phyloP scores from a whole-genome alignment of 2,329 filamentous ascomycete genomes.

The Colletotrichum sp. region DNA sequence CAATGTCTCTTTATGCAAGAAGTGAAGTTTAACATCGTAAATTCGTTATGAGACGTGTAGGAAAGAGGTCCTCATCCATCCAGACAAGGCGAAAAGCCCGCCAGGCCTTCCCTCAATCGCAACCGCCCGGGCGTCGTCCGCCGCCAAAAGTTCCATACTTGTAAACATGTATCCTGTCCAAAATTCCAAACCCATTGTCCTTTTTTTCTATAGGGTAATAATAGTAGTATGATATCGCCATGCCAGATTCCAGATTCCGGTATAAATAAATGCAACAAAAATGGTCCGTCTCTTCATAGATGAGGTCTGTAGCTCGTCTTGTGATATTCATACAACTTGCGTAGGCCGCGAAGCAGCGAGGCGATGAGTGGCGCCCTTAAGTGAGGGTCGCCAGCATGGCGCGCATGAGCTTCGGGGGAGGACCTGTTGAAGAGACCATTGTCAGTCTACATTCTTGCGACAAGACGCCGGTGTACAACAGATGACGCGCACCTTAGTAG shows the following conservation, averaged over 20 bases:
- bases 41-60: neutral
- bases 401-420: constrained; percentile 66
- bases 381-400: constrained; percentile 76
- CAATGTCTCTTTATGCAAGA: neutral
- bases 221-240: neutral
- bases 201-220: constrained; percentile 21
- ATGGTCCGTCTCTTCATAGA: neutral
- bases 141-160: neutral
- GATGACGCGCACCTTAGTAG: constrained; percentile 58
- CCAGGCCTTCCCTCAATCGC: neutral
- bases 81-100: neutral
- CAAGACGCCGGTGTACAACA: constrained; percentile 9
- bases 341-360: neutral
- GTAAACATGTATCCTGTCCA: neutral
- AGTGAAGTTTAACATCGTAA: neutral
- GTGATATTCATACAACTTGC: constrained; percentile 2
- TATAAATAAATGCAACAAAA: neutral
- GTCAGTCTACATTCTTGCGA: constrained; percentile 24
- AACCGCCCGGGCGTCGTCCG: neutral
- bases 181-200: neutral
- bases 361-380: constrained; percentile 37
- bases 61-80: neutral
- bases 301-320: neutral
- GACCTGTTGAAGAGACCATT: constrained; percentile 50
- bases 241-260: neutral